These are phyloP conservation scores for Penicillium sp. DNA, from an alignment of 2,329 filamentous ascomycete genomes.

Conservation along the genomic window DNA sequence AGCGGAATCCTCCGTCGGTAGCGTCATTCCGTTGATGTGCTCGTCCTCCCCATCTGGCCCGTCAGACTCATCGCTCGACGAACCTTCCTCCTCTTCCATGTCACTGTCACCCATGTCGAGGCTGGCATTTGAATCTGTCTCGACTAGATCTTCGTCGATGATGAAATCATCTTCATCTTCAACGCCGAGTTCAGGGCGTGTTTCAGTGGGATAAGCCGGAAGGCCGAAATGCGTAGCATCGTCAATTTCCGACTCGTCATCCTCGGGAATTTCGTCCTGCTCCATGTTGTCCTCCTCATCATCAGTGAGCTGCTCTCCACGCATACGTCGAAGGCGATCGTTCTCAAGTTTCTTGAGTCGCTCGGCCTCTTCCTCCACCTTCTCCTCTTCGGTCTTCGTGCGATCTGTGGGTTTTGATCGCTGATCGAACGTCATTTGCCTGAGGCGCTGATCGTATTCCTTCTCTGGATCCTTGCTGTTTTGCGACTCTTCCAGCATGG, in stretches of 20 bases:
- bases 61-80: constrained; percentile 42
- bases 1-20: constrained; percentile 29
- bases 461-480: constrained; percentile 71
- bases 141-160: constrained; percentile 83
- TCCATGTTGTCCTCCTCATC: constrained; percentile 50
- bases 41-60: constrained; percentile 61
- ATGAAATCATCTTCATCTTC: constrained; percentile 95
- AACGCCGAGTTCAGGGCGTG: constrained; percentile 58
- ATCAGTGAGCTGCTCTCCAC: constrained; percentile 69
- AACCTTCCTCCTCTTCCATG: constrained; percentile 56
- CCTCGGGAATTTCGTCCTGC: constrained; percentile 33
- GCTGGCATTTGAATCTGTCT: constrained; percentile 65
- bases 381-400: constrained; percentile 89
- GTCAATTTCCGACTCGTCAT: constrained; percentile 44
- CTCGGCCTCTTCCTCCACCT: constrained; percentile 71
- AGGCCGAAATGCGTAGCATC: constrained; percentile 63
- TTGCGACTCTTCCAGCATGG: constrained; percentile 59
- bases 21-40: constrained; percentile 66
- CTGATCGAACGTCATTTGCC: constrained; percentile 78
- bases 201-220: constrained; percentile 49
- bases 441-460: constrained; percentile 81
- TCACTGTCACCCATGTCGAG: constrained; percentile 43
- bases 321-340: constrained; percentile 80
- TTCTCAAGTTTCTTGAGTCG: constrained; percentile 78
- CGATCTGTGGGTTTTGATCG: constrained; percentile 81